phyloP scores from a whole-genome alignment of 148 eudicot species.

The Fagopyrum esculentum region DNA sequence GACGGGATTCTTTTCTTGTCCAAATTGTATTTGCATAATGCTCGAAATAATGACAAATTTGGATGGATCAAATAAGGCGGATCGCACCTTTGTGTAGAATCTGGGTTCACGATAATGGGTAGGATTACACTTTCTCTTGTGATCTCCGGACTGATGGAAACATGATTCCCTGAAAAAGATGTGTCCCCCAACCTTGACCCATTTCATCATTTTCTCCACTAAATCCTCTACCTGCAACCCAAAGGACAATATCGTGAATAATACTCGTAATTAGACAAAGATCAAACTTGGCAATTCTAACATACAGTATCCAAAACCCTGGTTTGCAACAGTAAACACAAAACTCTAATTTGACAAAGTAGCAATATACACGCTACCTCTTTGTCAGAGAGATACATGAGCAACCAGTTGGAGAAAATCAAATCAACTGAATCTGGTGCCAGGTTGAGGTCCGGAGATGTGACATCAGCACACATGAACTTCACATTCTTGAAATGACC shows the following conservation, averaged over 20 bases:
- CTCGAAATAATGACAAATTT: too few species aligned
- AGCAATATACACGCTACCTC: slow-evolving; percentile 39
- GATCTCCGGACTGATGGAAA: slow-evolving; percentile 97
- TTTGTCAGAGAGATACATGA: slow-evolving; percentile 95
- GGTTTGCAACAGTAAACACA: too few species aligned
- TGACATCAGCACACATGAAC: slow-evolving; percentile 97
- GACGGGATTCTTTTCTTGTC: too few species aligned
- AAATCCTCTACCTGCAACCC: slow-evolving; percentile 62
- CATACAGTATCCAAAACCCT: neutral
- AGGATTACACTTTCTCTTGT: slow-evolving; percentile 81
- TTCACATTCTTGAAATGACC: slow-evolving; percentile 80
- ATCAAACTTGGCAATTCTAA: neutral
- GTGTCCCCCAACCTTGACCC: slow-evolving; percentile 90
- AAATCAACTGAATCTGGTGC: slow-evolving; percentile 69
- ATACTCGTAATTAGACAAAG: neutral
- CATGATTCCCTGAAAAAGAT: slow-evolving; percentile 97
- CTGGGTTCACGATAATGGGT: slow-evolving; percentile 99
- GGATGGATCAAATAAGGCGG: too few species aligned
- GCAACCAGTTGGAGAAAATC: slow-evolving; percentile 93
- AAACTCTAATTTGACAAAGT: too few species aligned
- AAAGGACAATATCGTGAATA: neutral
- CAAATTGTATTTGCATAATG: too few species aligned
- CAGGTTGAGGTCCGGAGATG: slow-evolving; percentile 70
- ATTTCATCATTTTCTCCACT: slow-evolving; percentile 64
- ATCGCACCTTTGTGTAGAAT: slow-evolving; percentile 77